A percentile compares a stretch with the other conserved stretches of the same genome.
phyloP scores from a whole-genome alignment of 768 basidiomycete species.

The Crepidotus variabilis region DNA sequence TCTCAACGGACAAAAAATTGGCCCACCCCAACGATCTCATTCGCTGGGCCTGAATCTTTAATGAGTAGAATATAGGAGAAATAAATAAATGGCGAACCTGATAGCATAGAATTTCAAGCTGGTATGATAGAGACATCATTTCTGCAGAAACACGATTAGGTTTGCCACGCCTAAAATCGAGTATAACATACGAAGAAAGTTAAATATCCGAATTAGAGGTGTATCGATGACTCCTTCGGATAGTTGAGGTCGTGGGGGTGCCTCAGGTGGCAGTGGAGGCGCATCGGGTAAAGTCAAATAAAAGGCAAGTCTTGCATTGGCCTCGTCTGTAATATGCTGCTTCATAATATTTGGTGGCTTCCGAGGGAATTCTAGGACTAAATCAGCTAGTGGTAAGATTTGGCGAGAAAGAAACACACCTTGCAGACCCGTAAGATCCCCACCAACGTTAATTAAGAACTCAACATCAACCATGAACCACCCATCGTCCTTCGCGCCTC shows the following conservation, averaged over 20 bases:
- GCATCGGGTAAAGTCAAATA: constrained; percentile 51
- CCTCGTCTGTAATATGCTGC: constrained; percentile 69
- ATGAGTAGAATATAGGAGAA: constrained; percentile 1
- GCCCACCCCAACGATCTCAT: constrained; percentile 88
- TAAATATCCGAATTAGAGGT: constrained; percentile 81
- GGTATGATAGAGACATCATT: constrained; percentile 89
- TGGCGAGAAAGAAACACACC: constrained; percentile 32
- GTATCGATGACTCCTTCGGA: constrained; percentile 67
- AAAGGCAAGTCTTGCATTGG: constrained; percentile 60
- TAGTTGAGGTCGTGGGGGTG: constrained; percentile 47
- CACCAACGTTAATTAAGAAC: constrained; percentile 70
- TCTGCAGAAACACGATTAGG: constrained; percentile 39
- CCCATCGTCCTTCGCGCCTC: constrained; percentile 62
- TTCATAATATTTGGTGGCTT: constrained; percentile 60
- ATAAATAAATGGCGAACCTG: constrained; percentile 38
- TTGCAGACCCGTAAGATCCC: constrained; percentile 70
- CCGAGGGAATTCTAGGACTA: constrained; percentile 63
- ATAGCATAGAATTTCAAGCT: constrained; percentile 84
- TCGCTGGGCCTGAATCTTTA: constrained; percentile 52
- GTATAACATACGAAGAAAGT: constrained; percentile 74
- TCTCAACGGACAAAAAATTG: constrained; percentile 66
- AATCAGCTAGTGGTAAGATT: background rate
- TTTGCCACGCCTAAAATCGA: background rate
- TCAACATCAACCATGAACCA: constrained; percentile 87
- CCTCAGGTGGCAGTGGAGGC: constrained; percentile 35